Base-by-base conservation (phyloP, 1,284 basidiomycete genomes). In the Trametes sp. region DNA sequence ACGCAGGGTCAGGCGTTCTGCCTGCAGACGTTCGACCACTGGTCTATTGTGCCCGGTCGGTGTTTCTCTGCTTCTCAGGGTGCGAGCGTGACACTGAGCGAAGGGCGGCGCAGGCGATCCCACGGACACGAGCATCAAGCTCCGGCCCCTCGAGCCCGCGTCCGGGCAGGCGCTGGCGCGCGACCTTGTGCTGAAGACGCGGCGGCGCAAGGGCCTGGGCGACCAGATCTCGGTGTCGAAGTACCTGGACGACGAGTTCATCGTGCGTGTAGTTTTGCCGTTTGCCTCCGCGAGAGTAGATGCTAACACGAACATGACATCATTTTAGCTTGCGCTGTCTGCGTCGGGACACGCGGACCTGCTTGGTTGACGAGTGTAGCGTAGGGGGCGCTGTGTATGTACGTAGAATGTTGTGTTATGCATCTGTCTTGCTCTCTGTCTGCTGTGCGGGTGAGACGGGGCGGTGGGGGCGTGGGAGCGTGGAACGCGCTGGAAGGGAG, bases 1-100 rank as follows among this genome's bases (percentile, higher is more conserved):
- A 99, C 98, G 26, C 93, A 98, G 77, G 98, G 98, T 24, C 96
- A 98, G 77, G 98, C 98, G 16, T 98, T 99, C 81, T 96, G 94
- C 71, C 81, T 97, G 69, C 96, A 98, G 78, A 87, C 92, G 61
- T 99, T 99, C 77, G 95, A 98, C 77, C 98, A 99, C 74, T 99
- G 98, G 97, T 92, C 93, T 44, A 94, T 98, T 72, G 97, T 98
- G 16, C 97, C 97, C 66, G 97, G 96, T 88, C 71, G 62, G 81
- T 74, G 52, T 24, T 23, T 57, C 74, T 69, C n/a, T 13, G 23
- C 14, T 24, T 44, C 11, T 11, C 11, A 6, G 44, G 63, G 57
- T 54, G 63, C 64, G 55, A 71, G 42, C 23, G 49, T 69, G 66
- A 60, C n/a, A n/a, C 59, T 60, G 59, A 60, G 46, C 77, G 65